Conservation (phyloP, 2,329 filamentous ascomycete species). For the Tolypocladium inflatum region DNA sequence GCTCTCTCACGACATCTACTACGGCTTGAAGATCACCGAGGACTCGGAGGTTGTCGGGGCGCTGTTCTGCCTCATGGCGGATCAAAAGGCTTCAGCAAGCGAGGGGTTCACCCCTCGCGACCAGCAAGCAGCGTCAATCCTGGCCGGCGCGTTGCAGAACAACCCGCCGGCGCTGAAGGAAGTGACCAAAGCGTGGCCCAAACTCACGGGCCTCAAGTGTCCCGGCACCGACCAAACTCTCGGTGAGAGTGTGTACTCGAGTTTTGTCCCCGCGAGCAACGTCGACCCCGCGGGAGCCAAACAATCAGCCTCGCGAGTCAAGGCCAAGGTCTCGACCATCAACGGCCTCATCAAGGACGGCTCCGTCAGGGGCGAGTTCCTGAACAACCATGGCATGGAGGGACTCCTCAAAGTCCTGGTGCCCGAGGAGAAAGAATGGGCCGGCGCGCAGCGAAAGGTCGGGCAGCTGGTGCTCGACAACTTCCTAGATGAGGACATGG, state of each 20-base stretch:
- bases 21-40: constrained; percentile 53
- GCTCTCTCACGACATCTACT: constrained; percentile 60
- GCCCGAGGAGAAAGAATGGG: constrained; percentile 37
- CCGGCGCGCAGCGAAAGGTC: constrained; percentile 40
- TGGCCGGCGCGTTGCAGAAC: constrained; percentile 53
- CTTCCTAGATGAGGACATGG: constrained; percentile 58
- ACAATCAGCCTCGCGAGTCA: constrained; percentile 17
- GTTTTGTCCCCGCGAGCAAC: constrained; percentile 23
- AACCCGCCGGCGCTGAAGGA: constrained; percentile 51
- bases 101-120: constrained; percentile 26
- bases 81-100: constrained; percentile 13
- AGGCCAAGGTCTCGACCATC: constrained; percentile 39
- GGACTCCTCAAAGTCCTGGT: constrained; percentile 43
- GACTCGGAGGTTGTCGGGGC: constrained; percentile 41
- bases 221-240: constrained; percentile 17
- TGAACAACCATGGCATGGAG: constrained; percentile 43
- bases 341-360: constrained; percentile 47
- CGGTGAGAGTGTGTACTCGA: constrained; percentile 29
- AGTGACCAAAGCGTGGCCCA: constrained; percentile 37
- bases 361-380: constrained; percentile 43
- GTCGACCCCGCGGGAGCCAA: constrained; percentile 12
- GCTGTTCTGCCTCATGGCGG: constrained; percentile 46
- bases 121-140: constrained; percentile 45
- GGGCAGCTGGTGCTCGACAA: constrained; percentile 52
- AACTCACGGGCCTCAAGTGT: constrained; percentile 30